Base-by-base conservation (phyloP, 78 protist genomes). In the Dictyostelium citrinum region DNA sequence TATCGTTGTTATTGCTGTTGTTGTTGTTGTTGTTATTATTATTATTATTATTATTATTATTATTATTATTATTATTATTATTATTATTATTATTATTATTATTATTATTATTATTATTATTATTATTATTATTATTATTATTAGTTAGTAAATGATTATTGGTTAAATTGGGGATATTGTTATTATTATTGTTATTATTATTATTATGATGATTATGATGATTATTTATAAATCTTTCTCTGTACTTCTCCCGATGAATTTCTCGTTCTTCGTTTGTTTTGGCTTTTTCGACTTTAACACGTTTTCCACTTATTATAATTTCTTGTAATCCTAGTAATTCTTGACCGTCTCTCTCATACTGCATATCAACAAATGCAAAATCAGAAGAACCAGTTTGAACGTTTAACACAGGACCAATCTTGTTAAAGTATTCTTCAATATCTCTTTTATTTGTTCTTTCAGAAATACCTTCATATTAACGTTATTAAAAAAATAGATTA, bases 291-390 rank as follows among this genome's bases (percentile, higher is more conserved):
- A 41, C 31, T 33, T 72, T 72, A 31, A 72, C 29, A 31, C 39
- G 31, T n/a, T 72, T 70, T 33, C 82, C 82, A 43, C 43, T 81
- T 35, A 84, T 84, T 29, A 72, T 33, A 33, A 76, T 68, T n/a
- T 84, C 91, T n/a, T 51, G 49, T 12, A 29, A 16, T 29, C 67
- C 39, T 22, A 84, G 17, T n/a, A 51, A 79, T 31, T 84, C 91
- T 8, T 37, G 35, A 31, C 82, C 91, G 43, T 84, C 91, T 14
- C 74, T 29, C 24, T 84, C 91, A 35, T 84, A 84, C 46, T 84
- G 76, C 91, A 84, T 84, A 27, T 84, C 91, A 22, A 84, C 68
- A 72, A 84, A 84, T 20, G 91, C 91, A 72, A 46, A 84, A 43
- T 84, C 91, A 39, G 64, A 33, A 31, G 64, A 51, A 27, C 91